Conservation (phyloP, 306 rosid genomes). For the Hylodesmum podocarpum region DNA sequence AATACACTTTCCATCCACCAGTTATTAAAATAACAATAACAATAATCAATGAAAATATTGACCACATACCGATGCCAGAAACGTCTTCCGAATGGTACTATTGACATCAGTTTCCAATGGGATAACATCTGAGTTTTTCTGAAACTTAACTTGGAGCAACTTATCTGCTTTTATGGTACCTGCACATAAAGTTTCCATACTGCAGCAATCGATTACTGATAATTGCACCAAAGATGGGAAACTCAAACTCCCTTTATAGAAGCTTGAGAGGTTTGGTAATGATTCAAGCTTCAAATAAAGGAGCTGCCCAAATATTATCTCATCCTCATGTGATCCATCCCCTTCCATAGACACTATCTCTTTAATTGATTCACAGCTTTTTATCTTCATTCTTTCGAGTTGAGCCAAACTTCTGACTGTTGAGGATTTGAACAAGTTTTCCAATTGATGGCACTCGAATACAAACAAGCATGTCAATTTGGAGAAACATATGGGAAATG, state of each 20-base stretch:
- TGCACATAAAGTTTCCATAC: constrained; percentile 1
- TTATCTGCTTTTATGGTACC: not conserved
- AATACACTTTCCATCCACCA: no score
- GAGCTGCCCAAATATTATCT: constrained; percentile 2
- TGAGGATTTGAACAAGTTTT: constrained; percentile 3
- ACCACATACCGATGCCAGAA: not conserved
- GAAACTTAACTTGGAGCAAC: not conserved
- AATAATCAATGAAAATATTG: not conserved
- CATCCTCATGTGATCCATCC: not conserved
- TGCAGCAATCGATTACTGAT: not conserved
- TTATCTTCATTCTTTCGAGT: not conserved
- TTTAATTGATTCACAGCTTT: not conserved
- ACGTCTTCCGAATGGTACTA: not conserved
- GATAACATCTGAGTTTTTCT: not conserved
- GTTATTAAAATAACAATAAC: not conserved
- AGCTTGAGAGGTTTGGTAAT: not conserved
- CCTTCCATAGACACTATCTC: not conserved
- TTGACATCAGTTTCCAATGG: not conserved
- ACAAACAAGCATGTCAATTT: not conserved
- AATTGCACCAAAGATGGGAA: constrained; percentile 22
- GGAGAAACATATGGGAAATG: not conserved
- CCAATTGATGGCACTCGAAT: not conserved
- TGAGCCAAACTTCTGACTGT: not conserved
- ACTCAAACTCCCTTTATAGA: constrained; percentile 8
- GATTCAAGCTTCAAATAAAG: not conserved